phyloP scores from a whole-genome alignment of 495 filamentous ascomycete genomes.

The Parathielavia hyrcaniae region DNA sequence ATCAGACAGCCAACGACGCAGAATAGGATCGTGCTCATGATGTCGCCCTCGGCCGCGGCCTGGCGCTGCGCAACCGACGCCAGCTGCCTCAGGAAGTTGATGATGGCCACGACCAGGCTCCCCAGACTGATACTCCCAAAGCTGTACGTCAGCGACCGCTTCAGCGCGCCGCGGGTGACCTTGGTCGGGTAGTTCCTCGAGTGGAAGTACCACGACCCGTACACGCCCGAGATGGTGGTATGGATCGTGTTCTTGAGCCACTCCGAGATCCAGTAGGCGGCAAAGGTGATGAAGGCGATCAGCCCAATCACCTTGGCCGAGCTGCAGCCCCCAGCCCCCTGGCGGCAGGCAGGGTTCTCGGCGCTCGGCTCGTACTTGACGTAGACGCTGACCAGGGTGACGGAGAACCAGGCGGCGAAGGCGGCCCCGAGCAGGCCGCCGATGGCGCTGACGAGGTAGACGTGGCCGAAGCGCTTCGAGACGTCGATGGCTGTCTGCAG shows the following conservation, averaged over 20 bases:
- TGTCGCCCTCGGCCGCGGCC: slow-evolving; percentile 60
- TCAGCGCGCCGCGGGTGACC: slow-evolving; percentile 71
- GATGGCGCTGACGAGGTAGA: slow-evolving; percentile 75
- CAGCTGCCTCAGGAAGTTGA: slow-evolving; percentile 73
- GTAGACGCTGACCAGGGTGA: slow-evolving; percentile 62
- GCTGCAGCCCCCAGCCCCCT: slow-evolving; percentile 61
- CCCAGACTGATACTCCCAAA: slow-evolving; percentile 88
- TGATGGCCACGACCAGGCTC: slow-evolving; percentile 76
- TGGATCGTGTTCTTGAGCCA: slow-evolving; percentile 91
- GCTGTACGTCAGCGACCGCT: slow-evolving; percentile 74
- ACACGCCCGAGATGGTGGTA: slow-evolving; percentile 78
- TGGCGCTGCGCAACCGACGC: slow-evolving; percentile 65
- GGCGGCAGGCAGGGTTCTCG: slow-evolving; percentile 60
- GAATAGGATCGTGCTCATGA: slow-evolving; percentile 58
- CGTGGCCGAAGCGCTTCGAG: slow-evolving; percentile 71
- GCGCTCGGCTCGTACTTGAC: slow-evolving; percentile 66
- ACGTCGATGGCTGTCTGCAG: slow-evolving; percentile 82
- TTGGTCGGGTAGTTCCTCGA: slow-evolving; percentile 62
- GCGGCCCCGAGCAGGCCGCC: slow-evolving; percentile 69
- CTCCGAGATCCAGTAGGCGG: slow-evolving; percentile 86
- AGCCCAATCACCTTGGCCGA: slow-evolving; percentile 73
- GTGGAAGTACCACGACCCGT: slow-evolving; percentile 90
- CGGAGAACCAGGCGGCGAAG: slow-evolving; percentile 60
- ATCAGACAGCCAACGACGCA: slow-evolving; percentile 73
- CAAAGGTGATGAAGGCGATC: slow-evolving; percentile 80